Evolutionary conservation across 768 basidiomycete species (phyloP).

Genomic region (Paxillus rubicundulus): DNA sequence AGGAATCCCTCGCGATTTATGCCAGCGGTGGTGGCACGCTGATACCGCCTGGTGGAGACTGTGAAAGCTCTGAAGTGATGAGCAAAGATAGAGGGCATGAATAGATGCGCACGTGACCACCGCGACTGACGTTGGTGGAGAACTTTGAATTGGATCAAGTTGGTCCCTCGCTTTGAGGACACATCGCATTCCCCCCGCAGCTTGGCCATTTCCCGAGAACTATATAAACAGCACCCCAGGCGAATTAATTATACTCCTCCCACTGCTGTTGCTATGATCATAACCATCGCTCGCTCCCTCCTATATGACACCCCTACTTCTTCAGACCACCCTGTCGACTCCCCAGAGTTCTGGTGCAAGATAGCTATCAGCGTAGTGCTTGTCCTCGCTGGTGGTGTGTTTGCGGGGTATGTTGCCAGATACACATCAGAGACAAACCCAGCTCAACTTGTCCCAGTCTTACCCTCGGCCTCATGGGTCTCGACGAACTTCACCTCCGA

Average conservation of each 20-base stretch:
- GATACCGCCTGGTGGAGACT: background rate
- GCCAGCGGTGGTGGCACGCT: no score
- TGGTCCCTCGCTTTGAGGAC: no score
- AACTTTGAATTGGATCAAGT: no score
- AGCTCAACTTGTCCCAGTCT: constrained; percentile 44
- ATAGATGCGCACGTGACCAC: no score
- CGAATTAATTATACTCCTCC: background rate
- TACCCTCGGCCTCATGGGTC: constrained; percentile 90
- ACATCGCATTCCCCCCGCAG: no score
- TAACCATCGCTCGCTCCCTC: constrained; percentile 4
- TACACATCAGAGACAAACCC: background rate
- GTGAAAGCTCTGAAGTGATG: background rate
- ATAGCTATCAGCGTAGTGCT: constrained; percentile 62
- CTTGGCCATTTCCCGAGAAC: no score
- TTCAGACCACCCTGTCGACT: constrained; percentile 37
- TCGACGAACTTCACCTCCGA: constrained; percentile 87
- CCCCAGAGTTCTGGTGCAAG: constrained; percentile 74
- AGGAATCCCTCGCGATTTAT: no score
- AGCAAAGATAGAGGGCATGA: background rate
- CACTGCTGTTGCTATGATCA: constrained; percentile 12
- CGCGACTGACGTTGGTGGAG: no score
- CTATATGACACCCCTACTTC: background rate
- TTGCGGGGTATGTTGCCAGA: constrained; percentile 79
- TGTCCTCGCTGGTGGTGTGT: constrained; percentile 85
- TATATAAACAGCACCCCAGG: background rate